Evolutionary conservation across 2,329 filamentous ascomycete genomes (phyloP).

Genomic region (Westerdykella ornata): DNA sequence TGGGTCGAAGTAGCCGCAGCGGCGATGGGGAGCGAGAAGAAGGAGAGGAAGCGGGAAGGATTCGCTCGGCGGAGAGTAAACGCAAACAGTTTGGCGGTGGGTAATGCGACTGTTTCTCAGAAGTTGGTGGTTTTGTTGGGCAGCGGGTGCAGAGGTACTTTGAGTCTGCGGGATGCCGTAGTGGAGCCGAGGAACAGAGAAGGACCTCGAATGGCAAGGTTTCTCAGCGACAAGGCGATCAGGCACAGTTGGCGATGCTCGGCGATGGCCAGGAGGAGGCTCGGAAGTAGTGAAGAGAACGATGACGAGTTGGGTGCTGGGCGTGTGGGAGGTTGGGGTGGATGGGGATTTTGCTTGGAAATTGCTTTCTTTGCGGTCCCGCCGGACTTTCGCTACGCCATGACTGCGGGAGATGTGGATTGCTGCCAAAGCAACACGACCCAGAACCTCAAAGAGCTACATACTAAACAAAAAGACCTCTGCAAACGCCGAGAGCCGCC

Average conservation of each 20-base stretch:
- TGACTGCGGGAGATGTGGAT: background rate
- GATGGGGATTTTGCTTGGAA: constrained; percentile 11
- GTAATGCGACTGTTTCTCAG: constrained; percentile 10
- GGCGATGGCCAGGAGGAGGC: constrained; percentile 17
- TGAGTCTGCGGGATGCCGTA: background rate
- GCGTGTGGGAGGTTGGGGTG: constrained; percentile 4
- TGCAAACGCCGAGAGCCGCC: no score
- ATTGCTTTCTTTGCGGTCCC: constrained; percentile 7
- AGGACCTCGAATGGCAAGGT: background rate
- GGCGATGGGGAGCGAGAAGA: constrained; percentile 64
- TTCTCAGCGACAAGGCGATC: background rate
- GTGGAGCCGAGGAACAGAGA: background rate
- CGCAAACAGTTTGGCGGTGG: constrained; percentile 85
- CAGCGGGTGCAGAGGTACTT: background rate
- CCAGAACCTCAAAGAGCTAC: background rate
- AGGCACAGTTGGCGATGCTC: constrained; percentile 8
- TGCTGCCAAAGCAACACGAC: background rate
- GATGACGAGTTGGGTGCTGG: constrained; percentile 9
- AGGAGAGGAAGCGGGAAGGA: constrained; percentile 60
- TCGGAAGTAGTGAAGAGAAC: constrained; percentile 12
- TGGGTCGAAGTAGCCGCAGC: constrained; percentile 63
- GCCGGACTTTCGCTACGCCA: background rate
- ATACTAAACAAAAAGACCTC: no score
- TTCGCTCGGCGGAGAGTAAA: constrained; percentile 64
- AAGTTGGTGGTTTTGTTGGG: constrained; percentile 10